Percentiles rank a stretch among this genome's conserved stretches.
Evolutionary conservation across 805 yeast genomes (phyloP).

Genomic region (Candida ficus): DNA sequence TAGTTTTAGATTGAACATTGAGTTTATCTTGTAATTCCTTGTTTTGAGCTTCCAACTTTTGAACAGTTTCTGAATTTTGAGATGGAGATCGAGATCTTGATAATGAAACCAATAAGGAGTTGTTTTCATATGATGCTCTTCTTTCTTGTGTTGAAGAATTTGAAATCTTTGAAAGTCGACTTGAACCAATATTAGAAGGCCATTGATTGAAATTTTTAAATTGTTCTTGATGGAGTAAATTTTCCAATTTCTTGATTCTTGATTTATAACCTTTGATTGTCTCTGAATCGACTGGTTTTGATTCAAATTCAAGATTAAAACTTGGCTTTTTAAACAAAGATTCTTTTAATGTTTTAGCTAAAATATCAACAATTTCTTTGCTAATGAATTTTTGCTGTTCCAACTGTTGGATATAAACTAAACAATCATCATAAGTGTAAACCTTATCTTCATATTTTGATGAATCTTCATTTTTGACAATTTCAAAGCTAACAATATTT

Average conservation of each 20-base stretch:
- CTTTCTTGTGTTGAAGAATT: too few relatives aligned
- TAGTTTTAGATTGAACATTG: constrained; percentile 1
- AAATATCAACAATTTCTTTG: constrained; percentile 28
- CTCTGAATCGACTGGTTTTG: constrained; percentile 21
- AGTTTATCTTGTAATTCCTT: constrained; percentile 1
- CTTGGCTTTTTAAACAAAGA: constrained; percentile 25
- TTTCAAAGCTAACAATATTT: constrained; percentile 17
- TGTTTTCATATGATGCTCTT: not conserved
- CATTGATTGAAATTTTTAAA: constrained; percentile 46
- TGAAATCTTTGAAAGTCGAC: constrained; percentile 1
- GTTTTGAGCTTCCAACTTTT: constrained; percentile 13
- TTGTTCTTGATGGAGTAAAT: constrained; percentile 68
- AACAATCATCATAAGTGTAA: constrained; percentile 26
- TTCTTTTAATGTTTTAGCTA: constrained; percentile 35
- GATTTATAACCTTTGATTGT: constrained; percentile 58
- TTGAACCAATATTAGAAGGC: constrained; percentile 27
- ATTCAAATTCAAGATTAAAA: constrained; percentile 3
- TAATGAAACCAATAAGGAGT: not conserved
- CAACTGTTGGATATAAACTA: constrained; percentile 33
- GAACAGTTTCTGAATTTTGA: constrained; percentile 4
- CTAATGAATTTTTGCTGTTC: constrained; percentile 28
- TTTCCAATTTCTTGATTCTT: constrained; percentile 73
- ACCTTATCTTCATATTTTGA: not conserved
- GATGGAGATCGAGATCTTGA: constrained; percentile 12
- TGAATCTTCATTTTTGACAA: constrained; percentile 12